These are phyloP conservation scores for Saitoella complicata DNA, from an alignment of 805 yeast genomes.

Conservation along the genomic window DNA sequence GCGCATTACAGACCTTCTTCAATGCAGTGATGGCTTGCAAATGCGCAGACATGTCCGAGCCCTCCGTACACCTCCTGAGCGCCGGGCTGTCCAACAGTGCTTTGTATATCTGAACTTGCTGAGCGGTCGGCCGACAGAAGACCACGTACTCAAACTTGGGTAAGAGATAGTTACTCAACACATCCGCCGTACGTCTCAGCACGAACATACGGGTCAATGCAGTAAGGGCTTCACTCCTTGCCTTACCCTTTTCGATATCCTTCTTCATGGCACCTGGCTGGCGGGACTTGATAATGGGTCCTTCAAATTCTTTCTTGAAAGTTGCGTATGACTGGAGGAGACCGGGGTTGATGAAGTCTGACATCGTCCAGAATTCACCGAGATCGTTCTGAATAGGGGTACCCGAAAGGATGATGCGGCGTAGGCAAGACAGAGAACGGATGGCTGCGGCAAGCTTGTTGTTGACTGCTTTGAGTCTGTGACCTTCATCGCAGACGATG, in stretches of 20 bases:
- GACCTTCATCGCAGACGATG: conserved; percentile 90
- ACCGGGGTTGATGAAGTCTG: conserved; percentile 75
- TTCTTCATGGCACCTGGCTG: conserved; percentile 40
- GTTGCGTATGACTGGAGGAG: conserved; percentile 45
- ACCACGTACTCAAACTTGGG: conserved; percentile 55
- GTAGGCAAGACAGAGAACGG: conserved; percentile 35
- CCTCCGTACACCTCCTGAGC: conserved; percentile 19
- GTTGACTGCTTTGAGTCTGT: conserved; percentile 50
- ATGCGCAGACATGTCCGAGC: conserved; percentile 23
- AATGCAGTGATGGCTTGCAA: conserved; percentile 56
- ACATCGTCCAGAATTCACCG: conserved; percentile 61
- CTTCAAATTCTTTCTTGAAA: conserved; percentile 33
- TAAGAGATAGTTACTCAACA: conserved; percentile 43
- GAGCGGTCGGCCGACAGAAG: conserved; percentile 57
- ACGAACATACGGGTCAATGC: conserved; percentile 48
- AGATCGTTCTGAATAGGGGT: conserved; percentile 92
- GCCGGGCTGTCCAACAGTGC: conserved; percentile 27
- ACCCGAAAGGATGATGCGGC: conserved; percentile 59
- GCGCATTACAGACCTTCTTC: conserved; percentile 74
- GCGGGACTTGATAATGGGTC: conserved; percentile 58
- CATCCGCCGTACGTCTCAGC: conserved; percentile 51
- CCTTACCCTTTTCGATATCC: conserved; percentile 40
- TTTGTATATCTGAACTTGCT: conserved; percentile 42
- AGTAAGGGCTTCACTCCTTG: conserved; percentile 34
- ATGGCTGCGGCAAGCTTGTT: conserved; percentile 58